Percentiles rank a stretch among this genome's conserved stretches.
Conservation (phyloP, 2,329 filamentous ascomycete species). For the Exophiala xenobiotica region DNA sequence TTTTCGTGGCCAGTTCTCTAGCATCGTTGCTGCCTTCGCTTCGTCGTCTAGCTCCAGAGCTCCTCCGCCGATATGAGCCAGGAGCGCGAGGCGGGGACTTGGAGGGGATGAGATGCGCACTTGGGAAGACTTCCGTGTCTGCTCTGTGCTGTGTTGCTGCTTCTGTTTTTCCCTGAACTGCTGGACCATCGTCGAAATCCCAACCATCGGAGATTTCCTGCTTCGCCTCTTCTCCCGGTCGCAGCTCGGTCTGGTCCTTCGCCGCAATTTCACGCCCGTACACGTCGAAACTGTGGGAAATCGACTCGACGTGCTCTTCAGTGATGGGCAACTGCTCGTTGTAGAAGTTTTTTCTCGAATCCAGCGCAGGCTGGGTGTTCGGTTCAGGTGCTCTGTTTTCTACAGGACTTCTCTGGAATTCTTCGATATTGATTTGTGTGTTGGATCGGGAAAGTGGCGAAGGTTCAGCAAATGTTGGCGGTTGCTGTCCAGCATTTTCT, state of each 20-base stretch:
- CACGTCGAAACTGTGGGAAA: conserved; percentile 59
- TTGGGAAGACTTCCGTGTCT: conserved; percentile 85
- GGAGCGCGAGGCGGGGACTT: conserved; percentile 71
- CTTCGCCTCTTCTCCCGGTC: conserved; percentile 37
- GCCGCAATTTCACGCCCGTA: conserved; percentile 54
- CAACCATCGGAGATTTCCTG: conserved; percentile 70
- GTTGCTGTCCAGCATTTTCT: conserved; percentile 58
- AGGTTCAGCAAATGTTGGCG: conserved; percentile 50
- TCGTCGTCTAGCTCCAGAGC: conserved; percentile 68
- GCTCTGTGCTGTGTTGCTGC: conserved; percentile 62
- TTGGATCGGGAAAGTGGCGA: conserved; percentile 40
- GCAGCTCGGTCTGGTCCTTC: conserved; percentile 45
- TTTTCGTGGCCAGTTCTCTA: conserved; percentile 52
- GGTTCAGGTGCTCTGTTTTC: conserved; percentile 43
- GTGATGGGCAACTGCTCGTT: conserved; percentile 41
- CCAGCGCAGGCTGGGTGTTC: conserved; percentile 52
- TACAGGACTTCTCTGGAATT: conserved; percentile 39
- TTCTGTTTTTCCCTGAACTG: conserved; percentile 47
- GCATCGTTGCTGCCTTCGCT: conserved; percentile 65
- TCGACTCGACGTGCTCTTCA: conserved; percentile 58
- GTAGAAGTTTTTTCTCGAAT: conserved; percentile 48
- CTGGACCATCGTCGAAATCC: conserved; percentile 83
- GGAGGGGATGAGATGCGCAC: conserved; percentile 70
- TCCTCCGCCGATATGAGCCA: conserved; percentile 73
- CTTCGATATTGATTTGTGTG: conserved; percentile 44